Evolutionary conservation across 148 eudicot species (phyloP).

Genomic region (Amaranthus cruentus): DNA sequence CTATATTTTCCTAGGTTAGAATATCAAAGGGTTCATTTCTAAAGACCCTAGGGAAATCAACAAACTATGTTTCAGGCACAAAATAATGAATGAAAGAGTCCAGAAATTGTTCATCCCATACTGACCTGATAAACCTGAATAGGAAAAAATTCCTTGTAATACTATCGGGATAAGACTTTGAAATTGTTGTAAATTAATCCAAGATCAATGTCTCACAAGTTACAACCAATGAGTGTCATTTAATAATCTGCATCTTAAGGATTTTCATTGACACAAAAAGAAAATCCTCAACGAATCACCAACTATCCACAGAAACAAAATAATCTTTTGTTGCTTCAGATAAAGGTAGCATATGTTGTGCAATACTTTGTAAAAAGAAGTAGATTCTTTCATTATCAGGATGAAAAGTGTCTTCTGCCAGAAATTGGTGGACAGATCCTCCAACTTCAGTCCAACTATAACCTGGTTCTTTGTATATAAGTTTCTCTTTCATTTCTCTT

Average conservation of each 20-base stretch:
- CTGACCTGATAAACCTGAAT: background rate
- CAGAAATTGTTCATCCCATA: background rate
- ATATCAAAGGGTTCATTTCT: background rate
- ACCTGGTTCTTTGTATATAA: constrained; percentile 46
- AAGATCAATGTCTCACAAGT: constrained; percentile 2
- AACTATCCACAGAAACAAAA: constrained; percentile 14
- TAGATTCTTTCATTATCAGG: constrained; percentile 34
- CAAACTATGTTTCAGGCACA: too few relatives aligned
- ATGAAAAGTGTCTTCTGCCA: constrained; percentile 41
- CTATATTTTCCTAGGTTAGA: background rate
- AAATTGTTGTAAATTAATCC: too few relatives aligned
- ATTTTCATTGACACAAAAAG: background rate
- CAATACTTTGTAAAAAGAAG: constrained; percentile 29
- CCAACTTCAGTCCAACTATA: constrained; percentile 56
- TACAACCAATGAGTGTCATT: background rate
- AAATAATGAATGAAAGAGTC: background rate
- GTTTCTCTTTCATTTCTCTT: constrained; percentile 44
- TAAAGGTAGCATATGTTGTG: constrained; percentile 30
- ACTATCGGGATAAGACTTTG: background rate
- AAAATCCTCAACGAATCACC: constrained; percentile 15
- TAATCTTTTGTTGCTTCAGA: constrained; percentile 24
- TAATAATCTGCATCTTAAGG: background rate
- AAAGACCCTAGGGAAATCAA: background rate
- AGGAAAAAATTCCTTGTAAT: background rate
- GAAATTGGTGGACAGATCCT: constrained; percentile 36